Evolutionary conservation across 176 grass and related monocot genomes (phyloP), one percentile per base, ranked within the genome.

Genomic region (Oryza nivara): DNA sequence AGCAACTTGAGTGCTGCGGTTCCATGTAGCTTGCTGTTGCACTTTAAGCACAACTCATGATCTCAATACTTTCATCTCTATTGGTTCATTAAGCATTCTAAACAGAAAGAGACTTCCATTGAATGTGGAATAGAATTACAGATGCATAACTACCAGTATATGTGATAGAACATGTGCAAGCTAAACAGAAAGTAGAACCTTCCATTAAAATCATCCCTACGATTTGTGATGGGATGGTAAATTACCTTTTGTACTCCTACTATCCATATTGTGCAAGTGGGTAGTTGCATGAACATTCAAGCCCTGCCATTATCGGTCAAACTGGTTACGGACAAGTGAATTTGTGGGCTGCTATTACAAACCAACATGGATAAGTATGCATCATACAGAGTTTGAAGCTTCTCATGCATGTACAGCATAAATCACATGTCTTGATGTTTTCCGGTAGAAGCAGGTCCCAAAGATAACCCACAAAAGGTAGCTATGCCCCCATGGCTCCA

Each of bases 241-340:
- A 70, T 80, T 84, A 80, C 51, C 44, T 72, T 87, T 72, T 65
- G 34, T 80, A 46, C 22, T 90, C 51, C 13, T 28, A 78, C 40
- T 64, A 75, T 86, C 68, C 78, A 83, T 60, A 74, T 74, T 60
- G 77, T 86, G 74, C 51, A 87, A 83, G 74, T 83, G 54, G 19
- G 46, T 54, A 23, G 34, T 82, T 38, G 45, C 79, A 83, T 41
- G 58, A 67, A 68, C 67, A 56, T 6, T 69, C 28, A 65, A 46
- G 35, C 44, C 83, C 68, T 74, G 61, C 63, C 40, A 83, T 74
- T 70, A 87, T 74, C 30, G 61, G 80, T 30, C 77, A 89, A 83
- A 82, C 14, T 70, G 40, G 65, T 48, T 82, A 86, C 2, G 9
- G 25, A 69, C 60, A 82, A 60, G 84, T 43, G 28, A 74, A 60